These are phyloP conservation scores for Cynara cardunculus DNA, from an alignment of 129 eudicot genomes.

Conservation along the genomic window DNA sequence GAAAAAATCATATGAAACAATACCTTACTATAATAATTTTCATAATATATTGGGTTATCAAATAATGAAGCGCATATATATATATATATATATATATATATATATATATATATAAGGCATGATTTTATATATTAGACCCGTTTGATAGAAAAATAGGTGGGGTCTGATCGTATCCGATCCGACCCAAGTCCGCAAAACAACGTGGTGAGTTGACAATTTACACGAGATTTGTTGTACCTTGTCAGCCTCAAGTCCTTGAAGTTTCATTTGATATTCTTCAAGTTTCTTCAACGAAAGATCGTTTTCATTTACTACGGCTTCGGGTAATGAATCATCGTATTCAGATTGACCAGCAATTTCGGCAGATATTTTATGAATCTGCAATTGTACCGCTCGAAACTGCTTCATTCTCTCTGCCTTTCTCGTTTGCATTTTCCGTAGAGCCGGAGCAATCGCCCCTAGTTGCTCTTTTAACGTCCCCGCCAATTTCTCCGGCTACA, in stretches of 20 bases:
- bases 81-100: too few species aligned
- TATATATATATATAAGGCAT: too few species aligned
- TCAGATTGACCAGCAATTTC: conserved; percentile 81
- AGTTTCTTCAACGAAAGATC: conserved; percentile 87
- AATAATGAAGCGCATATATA: too few species aligned
- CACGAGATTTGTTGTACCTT: conserved; percentile 49
- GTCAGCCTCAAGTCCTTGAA: conserved; percentile 70
- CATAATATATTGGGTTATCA: too few species aligned
- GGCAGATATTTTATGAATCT: conserved; percentile 67
- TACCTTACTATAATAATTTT: too few species aligned
- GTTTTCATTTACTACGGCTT: conserved; percentile 49
- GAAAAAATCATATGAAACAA: too few species aligned
- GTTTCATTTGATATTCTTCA: conserved; percentile 83
- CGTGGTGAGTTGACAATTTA: background rate
- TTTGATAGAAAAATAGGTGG: too few species aligned
- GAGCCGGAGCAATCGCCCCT: conserved; percentile 67
- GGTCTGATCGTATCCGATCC: background rate
- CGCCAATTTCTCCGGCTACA: conserved; percentile 83
- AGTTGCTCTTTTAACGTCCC: conserved; percentile 87
- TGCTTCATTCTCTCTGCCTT: conserved; percentile 76
- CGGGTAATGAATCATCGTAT: conserved; percentile 51
- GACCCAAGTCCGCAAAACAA: background rate
- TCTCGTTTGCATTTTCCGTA: conserved; percentile 69
- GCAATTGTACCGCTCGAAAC: conserved; percentile 66
- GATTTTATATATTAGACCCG: too few species aligned